These are phyloP conservation scores for Cutaneotrichosporon sp. DNA, from an alignment of 1,284 basidiomycete species.

Conservation along the genomic window DNA sequence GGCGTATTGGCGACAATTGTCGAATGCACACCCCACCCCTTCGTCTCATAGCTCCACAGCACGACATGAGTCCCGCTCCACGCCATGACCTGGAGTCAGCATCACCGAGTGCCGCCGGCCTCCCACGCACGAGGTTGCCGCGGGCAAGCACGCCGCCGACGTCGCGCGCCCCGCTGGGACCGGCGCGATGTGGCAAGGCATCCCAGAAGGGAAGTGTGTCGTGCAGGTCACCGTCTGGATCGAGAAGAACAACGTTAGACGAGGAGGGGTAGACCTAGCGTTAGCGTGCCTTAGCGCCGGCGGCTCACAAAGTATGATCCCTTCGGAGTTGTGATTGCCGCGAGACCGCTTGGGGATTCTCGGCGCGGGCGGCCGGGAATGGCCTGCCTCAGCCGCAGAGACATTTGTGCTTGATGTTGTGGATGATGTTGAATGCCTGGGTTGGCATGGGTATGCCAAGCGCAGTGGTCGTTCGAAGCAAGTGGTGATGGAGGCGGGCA, in stretches of 20 bases:
- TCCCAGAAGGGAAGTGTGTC: constrained; percentile 41
- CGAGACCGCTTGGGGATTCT: constrained; percentile 2
- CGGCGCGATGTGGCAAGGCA: constrained; percentile 36
- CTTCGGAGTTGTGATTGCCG: neutral
- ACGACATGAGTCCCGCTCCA: constrained; percentile 41
- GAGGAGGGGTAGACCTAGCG: constrained; percentile 37
- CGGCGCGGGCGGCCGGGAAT: constrained; percentile 34
- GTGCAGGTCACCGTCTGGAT: constrained; percentile 28
- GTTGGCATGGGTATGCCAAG: too few species aligned
- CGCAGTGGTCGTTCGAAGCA: too few species aligned
- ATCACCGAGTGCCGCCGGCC: too few species aligned
- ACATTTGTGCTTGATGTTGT: constrained; percentile 32
- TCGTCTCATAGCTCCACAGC: constrained; percentile 25
- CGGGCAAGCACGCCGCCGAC: constrained; percentile 32
- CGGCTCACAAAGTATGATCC: constrained; percentile 15
- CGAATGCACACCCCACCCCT: constrained; percentile 34
- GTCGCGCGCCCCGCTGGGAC: constrained; percentile 21
- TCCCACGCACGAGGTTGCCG: constrained; percentile 23
- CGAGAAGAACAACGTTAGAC: constrained; percentile 33
- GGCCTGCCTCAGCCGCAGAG: constrained; percentile 40
- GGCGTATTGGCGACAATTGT: constrained; percentile 29
- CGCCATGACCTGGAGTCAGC: constrained; percentile 34
- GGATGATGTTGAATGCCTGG: too few species aligned
- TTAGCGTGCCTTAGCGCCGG: neutral
- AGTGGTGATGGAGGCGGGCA: too few species aligned